Percentiles rank a stretch among this genome's conserved stretches.
Evolutionary conservation across 2,329 filamentous ascomycete genomes (phyloP).

Genomic region (Lanzia echinophila): DNA sequence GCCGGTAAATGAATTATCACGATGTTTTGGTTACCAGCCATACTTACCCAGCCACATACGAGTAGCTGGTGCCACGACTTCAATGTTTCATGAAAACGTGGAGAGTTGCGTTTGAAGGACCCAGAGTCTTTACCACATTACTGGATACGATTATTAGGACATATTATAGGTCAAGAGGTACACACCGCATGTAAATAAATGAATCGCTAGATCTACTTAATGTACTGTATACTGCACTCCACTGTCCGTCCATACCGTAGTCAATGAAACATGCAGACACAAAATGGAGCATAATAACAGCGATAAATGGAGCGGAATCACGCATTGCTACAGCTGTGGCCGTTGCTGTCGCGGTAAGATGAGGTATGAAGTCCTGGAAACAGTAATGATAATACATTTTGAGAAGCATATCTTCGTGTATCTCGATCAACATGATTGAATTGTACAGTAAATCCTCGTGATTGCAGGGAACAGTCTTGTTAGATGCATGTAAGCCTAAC

Average conservation of each 20-base stretch:
- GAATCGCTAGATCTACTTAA: not conserved
- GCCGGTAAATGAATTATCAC: not conserved
- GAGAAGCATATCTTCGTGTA: not conserved
- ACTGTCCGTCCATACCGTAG: not conserved
- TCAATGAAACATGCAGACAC: not conserved
- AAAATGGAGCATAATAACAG: not conserved
- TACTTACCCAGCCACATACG: constrained; percentile 1
- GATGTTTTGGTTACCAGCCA: not conserved
- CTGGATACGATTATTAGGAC: not conserved
- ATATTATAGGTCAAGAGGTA: not conserved
- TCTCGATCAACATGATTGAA: constrained; percentile 2
- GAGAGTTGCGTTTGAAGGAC: constrained; percentile 1
- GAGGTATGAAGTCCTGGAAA: not conserved
- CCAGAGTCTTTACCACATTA: not conserved
- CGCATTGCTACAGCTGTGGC: not conserved
- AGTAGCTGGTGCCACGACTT: constrained; percentile 10
- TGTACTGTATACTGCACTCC: not conserved
- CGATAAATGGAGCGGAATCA: not conserved
- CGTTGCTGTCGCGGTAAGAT: not conserved
- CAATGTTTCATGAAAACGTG: constrained; percentile 9
- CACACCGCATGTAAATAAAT: not conserved
- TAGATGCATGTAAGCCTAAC: constrained; percentile 7
- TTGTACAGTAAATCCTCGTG: constrained; percentile 1
- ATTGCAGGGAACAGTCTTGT: constrained; percentile 3
- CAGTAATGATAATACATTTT: not conserved